Evolutionary conservation across 352 stramenopile genomes (phyloP).

Genomic region (Phytophthora rubi): DNA sequence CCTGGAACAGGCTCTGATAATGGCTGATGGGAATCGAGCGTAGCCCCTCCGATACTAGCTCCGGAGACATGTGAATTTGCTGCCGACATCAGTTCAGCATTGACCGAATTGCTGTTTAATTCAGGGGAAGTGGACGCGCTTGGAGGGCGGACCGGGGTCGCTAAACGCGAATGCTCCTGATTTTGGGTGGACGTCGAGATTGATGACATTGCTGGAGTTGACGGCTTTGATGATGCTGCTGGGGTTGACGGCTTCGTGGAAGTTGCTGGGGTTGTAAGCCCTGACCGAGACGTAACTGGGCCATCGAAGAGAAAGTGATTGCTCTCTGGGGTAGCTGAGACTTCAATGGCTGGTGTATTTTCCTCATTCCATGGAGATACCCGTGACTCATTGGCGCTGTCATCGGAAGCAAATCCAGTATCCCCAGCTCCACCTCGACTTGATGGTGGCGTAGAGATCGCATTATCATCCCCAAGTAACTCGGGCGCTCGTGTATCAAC

Average conservation of each 20-base stretch:
- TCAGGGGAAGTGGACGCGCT: background rate
- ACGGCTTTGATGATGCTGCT: background rate
- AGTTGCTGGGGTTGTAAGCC: conserved; percentile 17
- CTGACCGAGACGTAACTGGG: conserved; percentile 17
- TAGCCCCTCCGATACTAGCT: background rate
- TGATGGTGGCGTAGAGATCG: background rate
- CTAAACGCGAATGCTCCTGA: conserved; percentile 17
- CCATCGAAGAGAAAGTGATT: conserved; percentile 40
- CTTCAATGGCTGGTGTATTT: conserved; percentile 6
- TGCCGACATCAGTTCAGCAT: background rate
- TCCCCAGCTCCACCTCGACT: conserved; percentile 6
- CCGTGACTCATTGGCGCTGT: conserved; percentile 3
- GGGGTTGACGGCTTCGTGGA: background rate
- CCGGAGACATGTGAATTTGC: conserved; percentile 6
- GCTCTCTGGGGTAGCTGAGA: conserved; percentile 19
- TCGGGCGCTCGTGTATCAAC: conserved; percentile 1
- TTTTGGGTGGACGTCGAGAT: conserved; percentile 2
- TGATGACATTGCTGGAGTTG: conserved; percentile 13
- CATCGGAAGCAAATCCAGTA: background rate
- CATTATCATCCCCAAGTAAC: conserved; percentile 7
- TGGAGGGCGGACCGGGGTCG: background rate
- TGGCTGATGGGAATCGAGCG: background rate
- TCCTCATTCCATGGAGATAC: conserved; percentile 30
- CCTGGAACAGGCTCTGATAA: conserved; percentile 11
- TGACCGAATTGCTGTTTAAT: background rate